A percentile compares a stretch with the other conserved stretches of the same genome.
phyloP scores from a whole-genome alignment of 768 basidiomycete species.

The Lentinus brumalis region DNA sequence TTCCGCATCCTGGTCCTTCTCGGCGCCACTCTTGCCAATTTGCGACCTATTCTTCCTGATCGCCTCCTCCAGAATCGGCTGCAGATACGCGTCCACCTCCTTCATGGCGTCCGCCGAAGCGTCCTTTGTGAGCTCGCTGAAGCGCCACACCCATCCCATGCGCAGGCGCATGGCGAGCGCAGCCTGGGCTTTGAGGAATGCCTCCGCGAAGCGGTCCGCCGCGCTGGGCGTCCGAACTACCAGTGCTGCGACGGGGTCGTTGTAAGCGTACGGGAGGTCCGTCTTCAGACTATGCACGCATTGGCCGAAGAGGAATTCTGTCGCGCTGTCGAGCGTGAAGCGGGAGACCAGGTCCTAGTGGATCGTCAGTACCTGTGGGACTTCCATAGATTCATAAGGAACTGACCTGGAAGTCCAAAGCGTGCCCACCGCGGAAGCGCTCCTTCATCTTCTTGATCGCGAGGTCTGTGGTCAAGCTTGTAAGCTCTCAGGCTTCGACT shows the following conservation, averaged over 20 bases:
- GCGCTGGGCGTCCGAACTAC: background rate
- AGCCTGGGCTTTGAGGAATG: constrained; percentile 31
- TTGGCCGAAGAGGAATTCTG: constrained; percentile 53
- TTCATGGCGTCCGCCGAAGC: constrained; percentile 36
- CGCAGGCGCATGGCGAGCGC: constrained; percentile 30
- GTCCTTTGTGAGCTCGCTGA: constrained; percentile 40
- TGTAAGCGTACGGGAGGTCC: constrained; percentile 5
- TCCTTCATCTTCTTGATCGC: constrained; percentile 31
- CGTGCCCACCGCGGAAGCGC: constrained; percentile 28
- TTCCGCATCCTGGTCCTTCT: constrained; percentile 23
- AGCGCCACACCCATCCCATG: constrained; percentile 42
- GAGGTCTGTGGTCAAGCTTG: constrained; percentile 7
- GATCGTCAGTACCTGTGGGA: background rate
- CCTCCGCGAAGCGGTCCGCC: background rate
- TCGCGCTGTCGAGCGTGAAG: constrained; percentile 55
- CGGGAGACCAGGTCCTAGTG: constrained; percentile 46
- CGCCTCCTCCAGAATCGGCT: constrained; percentile 41
- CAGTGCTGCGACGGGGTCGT: background rate
- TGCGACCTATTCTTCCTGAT: constrained; percentile 7
- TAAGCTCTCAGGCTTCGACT: background rate
- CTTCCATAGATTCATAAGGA: background rate
- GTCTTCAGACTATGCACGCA: constrained; percentile 41
- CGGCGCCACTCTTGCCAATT: constrained; percentile 4
- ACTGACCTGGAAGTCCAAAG: constrained; percentile 34
- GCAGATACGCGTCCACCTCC: constrained; percentile 40